Percentiles rank a stretch among this genome's conserved stretches.
Conservation (phyloP, 768 basidiomycete genomes). For the Suillus fuscotomentosus region DNA sequence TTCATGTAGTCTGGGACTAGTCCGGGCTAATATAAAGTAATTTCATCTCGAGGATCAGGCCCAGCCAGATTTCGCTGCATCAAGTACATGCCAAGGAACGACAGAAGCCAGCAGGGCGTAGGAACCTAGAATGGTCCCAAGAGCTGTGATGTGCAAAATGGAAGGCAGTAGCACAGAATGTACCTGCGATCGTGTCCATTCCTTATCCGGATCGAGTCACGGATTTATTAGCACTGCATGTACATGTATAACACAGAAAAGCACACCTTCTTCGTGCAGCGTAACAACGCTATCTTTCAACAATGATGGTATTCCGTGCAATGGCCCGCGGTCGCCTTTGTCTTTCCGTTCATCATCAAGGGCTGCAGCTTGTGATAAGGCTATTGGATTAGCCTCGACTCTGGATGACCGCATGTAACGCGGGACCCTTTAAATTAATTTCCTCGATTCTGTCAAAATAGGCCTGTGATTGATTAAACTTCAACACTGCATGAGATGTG, state of each 20-base stretch:
- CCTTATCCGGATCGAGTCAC: neutral
- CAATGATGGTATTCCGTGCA: slow-evolving; percentile 54
- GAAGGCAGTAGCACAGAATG: neutral
- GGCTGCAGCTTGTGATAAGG: slow-evolving; percentile 48
- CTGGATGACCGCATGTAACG: slow-evolving; percentile 58
- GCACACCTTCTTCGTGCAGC: slow-evolving; percentile 16
- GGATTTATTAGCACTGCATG: neutral
- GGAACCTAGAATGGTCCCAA: slow-evolving; percentile 3
- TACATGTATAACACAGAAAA: neutral
- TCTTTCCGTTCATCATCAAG: slow-evolving; percentile 44
- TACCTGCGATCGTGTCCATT: neutral
- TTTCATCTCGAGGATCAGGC: neutral
- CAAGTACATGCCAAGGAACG: slow-evolving; percentile 30
- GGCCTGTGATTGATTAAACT: slow-evolving; percentile 36
- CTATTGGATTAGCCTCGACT: slow-evolving; percentile 55
- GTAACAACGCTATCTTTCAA: slow-evolving; percentile 42
- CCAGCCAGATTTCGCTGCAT: slow-evolving; percentile 19
- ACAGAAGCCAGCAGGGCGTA: slow-evolving; percentile 16
- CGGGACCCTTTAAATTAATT: slow-evolving; percentile 61
- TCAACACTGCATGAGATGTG: neutral
- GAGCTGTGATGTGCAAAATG: neutral
- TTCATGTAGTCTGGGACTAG: neutral
- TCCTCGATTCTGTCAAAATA: slow-evolving; percentile 68
- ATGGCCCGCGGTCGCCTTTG: slow-evolving; percentile 39
- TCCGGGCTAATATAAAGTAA: neutral